Evolutionary conservation across 768 basidiomycete genomes (phyloP).

Genomic region (Termitomyces sp.): DNA sequence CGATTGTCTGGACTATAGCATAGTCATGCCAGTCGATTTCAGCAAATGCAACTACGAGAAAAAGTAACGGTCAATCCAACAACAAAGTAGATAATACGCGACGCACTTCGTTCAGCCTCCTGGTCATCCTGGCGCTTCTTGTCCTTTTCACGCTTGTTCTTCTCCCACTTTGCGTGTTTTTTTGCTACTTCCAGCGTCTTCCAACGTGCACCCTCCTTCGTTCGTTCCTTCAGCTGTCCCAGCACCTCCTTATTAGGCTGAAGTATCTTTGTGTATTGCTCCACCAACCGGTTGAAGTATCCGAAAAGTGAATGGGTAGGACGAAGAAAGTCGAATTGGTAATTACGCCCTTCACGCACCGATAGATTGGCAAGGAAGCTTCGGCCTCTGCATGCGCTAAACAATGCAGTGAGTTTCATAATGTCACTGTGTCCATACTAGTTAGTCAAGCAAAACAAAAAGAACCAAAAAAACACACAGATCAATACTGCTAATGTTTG

Average conservation of each 20-base stretch:
- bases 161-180: constrained; percentile 87
- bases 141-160: constrained; percentile 76
- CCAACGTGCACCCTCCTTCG: constrained; percentile 68
- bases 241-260: constrained; percentile 76
- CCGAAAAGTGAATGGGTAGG: constrained; percentile 95
- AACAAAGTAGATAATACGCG: constrained; percentile 1
- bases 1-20: constrained; percentile 96
- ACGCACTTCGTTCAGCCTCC: constrained; percentile 85
- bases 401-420: constrained; percentile 93
- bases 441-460: constrained; percentile 1
- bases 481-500: constrained; percentile 85
- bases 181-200: constrained; percentile 71
- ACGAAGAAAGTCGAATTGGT: constrained; percentile 96
- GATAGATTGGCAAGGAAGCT: constrained; percentile 84
- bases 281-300: constrained; percentile 95
- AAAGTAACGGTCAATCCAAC: constrained; percentile 1
- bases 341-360: constrained; percentile 87
- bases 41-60: constrained; percentile 73
- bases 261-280: constrained; percentile 91
- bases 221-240: constrained; percentile 62
- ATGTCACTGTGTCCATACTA: constrained; percentile 63
- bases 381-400: constrained; percentile 89
- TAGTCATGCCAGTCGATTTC: constrained; percentile 99
- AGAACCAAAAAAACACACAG: constrained; percentile 56
- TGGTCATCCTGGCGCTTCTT: constrained; percentile 87